Evolutionary conservation across 768 basidiomycete species (phyloP).

Genomic region (Mycena galericulata): DNA sequence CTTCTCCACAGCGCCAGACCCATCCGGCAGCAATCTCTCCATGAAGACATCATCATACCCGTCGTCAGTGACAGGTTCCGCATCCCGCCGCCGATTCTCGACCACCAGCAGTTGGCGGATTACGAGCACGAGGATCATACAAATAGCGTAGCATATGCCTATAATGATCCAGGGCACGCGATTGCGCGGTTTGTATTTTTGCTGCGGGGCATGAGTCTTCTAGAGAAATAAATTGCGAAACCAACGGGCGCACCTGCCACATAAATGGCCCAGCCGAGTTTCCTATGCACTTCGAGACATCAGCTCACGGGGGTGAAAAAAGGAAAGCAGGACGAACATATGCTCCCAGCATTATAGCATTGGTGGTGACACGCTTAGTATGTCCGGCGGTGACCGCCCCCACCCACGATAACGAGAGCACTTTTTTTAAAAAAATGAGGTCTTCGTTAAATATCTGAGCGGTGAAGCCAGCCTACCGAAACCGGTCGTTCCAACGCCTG

Average conservation of each 20-base stretch:
- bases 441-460: background rate
- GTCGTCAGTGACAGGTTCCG: constrained; percentile 61
- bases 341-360: too few species aligned
- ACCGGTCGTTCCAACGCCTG: constrained; percentile 64
- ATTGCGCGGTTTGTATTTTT: constrained; percentile 55
- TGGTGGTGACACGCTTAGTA: constrained; percentile 58
- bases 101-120: constrained; percentile 66
- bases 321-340: background rate
- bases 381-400: constrained; percentile 76
- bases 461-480: constrained; percentile 55
- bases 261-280: constrained; percentile 81
- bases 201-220: background rate
- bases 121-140: constrained; percentile 64
- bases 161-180: constrained; percentile 82
- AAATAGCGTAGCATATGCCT: constrained; percentile 64
- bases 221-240: background rate
- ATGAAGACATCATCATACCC: constrained; percentile 74
- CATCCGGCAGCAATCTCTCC: constrained; percentile 57
- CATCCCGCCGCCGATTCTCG: constrained; percentile 73
- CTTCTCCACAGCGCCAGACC: constrained; percentile 64
- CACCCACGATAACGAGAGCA: constrained; percentile 72
- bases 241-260: constrained; percentile 63
- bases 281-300: constrained; percentile 65
- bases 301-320: background rate
- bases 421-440: background rate